These are phyloP conservation scores for Heteromeles arbutifolia DNA, from an alignment of 306 rosid genomes.

Conservation along the genomic window DNA sequence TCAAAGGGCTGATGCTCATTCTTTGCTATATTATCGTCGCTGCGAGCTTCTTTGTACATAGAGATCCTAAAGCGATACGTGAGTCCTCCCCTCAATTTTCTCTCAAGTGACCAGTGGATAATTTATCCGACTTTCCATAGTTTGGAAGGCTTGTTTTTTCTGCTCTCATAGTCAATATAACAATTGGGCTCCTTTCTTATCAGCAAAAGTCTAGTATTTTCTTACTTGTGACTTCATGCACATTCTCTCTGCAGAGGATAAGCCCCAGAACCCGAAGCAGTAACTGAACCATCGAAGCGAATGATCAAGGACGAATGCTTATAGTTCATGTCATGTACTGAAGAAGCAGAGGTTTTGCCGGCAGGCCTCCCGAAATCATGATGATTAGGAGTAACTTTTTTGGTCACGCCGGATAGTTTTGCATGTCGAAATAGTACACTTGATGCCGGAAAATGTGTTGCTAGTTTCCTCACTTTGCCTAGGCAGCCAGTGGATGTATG, in stretches of 20 bases:
- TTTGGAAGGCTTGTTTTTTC: not conserved
- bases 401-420: not conserved
- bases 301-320: not conserved
- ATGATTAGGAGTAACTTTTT: not conserved
- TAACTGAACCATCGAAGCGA: not conserved
- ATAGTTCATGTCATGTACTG: not conserved
- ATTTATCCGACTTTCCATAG: not conserved
- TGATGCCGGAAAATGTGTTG: not conserved
- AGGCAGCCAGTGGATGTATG: not conserved
- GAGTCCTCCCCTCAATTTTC: constrained; percentile 5
- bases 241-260: constrained; percentile 23
- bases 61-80: constrained; percentile 44
- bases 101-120: not conserved
- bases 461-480: not conserved
- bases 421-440: not conserved
- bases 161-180: not conserved
- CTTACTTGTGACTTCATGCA: not conserved
- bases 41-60: constrained; percentile 81
- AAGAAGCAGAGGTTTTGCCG: not conserved
- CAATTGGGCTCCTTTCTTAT: too few species aligned
- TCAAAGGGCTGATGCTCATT: constrained; percentile 80
- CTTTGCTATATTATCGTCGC: constrained; percentile 79
- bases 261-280: constrained; percentile 11
- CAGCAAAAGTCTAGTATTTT: not conserved
- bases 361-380: not conserved